Evolutionary conservation across 192 early-diverging fungal species (phyloP).

Genomic region (Backusella macrospora): DNA sequence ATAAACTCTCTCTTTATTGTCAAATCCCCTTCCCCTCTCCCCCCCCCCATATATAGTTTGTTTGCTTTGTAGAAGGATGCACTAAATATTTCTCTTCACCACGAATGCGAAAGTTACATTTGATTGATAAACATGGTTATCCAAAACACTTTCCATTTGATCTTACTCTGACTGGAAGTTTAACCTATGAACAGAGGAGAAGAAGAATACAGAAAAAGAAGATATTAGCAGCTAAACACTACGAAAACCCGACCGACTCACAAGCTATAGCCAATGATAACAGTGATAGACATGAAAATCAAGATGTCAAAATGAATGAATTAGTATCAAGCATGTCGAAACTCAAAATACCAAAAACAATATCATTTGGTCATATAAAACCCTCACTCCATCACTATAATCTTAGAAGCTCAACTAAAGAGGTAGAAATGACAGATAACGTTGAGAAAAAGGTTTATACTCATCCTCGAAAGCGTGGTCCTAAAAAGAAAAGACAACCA

Average conservation of each 20-base stretch:
- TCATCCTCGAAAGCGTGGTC: background rate
- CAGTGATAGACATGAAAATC: background rate
- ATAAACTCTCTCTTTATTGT: background rate
- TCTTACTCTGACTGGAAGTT: constrained; percentile 43
- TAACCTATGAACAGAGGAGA: constrained; percentile 37
- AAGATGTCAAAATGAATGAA: constrained; percentile 23
- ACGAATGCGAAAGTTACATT: constrained; percentile 47
- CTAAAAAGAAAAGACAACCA: constrained; percentile 5
- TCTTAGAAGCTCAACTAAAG: background rate
- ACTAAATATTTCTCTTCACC: constrained; percentile 39
- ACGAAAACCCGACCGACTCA: background rate
- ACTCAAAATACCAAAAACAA: constrained; percentile 26
- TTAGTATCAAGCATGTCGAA: constrained; percentile 13
- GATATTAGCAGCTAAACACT: background rate
- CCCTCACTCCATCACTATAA: background rate
- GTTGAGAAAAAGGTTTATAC: background rate
- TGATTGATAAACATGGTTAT: constrained; percentile 59
- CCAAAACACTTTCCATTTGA: constrained; percentile 54
- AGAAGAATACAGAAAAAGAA: constrained; percentile 24
- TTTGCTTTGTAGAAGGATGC: constrained; percentile 57
- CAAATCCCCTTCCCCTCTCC: no score
- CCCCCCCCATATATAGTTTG: constrained; percentile 47
- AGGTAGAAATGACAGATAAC: constrained; percentile 7
- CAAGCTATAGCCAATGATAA: background rate
- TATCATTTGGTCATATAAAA: constrained; percentile 27